Base-by-base conservation (phyloP, 2,329 filamentous ascomycete genomes). In the Penicillium italicum region DNA sequence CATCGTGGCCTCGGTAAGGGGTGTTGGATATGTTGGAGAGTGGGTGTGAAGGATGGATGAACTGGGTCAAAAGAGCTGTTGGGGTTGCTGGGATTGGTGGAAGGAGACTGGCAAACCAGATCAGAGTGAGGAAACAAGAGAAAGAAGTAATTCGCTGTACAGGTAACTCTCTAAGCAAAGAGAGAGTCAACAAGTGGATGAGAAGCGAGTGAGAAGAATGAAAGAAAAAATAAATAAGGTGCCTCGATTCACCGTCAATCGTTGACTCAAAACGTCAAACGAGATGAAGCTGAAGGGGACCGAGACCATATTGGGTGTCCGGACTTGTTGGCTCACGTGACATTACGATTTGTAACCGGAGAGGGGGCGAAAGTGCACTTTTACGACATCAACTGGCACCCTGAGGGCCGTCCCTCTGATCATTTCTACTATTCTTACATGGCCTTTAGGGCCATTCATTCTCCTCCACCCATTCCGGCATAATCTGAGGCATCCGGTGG, bases 1-100 rank as follows among this genome's bases (percentile, higher is more conserved):
- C 73, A 76, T 75, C 59, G 59, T 69, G 66, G 61, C 63, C 57
- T 63, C 57, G 40, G 51, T 33, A 45, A 59, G 51, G 61, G 50
- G 50, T 55, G 44, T 50, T 50, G 34, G 33, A 47, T 51, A 16
- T 30, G 26, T 36, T 57, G 45, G 30, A 56, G 33, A 33, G 42
- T 38, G 26, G 42, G n/a, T 37, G 36, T 50, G 37, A 45, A 42
- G 38, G 60, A 52, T 53, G 49, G 60, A 52, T 53, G 49, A 51
- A 50, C 53, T 50, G 43, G 43, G 12, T 33, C 36, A 24, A 34
- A 49, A 55, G 57, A 46, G 59, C 41, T 57, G 49, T 57, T 64
- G 51, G 49, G 50, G 42, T 41, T 30, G 55, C 41, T 49, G 31
- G 40, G 41, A 45, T 33, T 49, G 48, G 36, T 52, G 33, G 50